Percentiles rank a stretch among this genome's conserved stretches.
Evolutionary conservation across 306 rosid species (phyloP).

Genomic region (Oxytropis ochrocephala): DNA sequence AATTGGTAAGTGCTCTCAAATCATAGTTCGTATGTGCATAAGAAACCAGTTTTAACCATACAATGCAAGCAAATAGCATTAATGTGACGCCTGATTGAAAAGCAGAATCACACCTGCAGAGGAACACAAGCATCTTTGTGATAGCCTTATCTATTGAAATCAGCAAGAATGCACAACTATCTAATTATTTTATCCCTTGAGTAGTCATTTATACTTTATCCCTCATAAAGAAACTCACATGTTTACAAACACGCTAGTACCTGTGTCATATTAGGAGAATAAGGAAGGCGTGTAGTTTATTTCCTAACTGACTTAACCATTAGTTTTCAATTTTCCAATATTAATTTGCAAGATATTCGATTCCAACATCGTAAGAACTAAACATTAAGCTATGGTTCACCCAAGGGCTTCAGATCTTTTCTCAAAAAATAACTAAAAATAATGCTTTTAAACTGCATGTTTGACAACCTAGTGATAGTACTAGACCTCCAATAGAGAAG

Average conservation of each 20-base stretch:
- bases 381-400: not conserved
- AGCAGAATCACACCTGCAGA: conserved; percentile 82
- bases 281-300: not conserved
- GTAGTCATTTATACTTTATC: not conserved
- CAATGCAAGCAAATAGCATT: conserved; percentile 76
- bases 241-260: not conserved
- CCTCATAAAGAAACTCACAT: conserved; percentile 1
- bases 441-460: no score
- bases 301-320: not conserved
- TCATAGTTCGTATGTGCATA: conserved; percentile 84
- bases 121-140: conserved; percentile 1
- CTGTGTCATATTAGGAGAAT: not conserved
- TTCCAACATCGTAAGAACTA: conserved; percentile 5
- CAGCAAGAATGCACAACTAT: not conserved
- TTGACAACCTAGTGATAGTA: no score
- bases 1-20: conserved; percentile 46
- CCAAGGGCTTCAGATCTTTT: conserved; percentile 7
- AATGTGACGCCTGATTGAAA: conserved; percentile 70
- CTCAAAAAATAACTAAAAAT: no score
- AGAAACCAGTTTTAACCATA: conserved; percentile 89
- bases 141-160: conserved; percentile 15
- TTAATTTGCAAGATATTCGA: conserved; percentile 12
- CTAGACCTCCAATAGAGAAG: no score
- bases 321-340: not conserved
- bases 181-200: not conserved